Evolutionary conservation across 257 asterid species (phyloP), one percentile per base, ranked within the genome.

Genomic region (Petunia axillaris): DNA sequence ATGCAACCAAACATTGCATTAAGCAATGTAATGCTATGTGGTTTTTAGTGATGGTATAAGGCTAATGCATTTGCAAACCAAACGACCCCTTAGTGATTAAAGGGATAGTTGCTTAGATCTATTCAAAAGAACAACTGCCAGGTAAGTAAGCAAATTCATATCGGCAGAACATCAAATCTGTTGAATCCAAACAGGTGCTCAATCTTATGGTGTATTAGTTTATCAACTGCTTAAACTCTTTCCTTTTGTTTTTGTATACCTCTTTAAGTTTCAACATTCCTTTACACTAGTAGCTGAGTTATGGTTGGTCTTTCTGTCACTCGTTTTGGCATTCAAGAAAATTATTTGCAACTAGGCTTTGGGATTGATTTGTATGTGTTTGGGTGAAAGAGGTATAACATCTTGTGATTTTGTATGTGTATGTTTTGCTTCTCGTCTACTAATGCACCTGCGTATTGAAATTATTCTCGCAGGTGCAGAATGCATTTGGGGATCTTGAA

Each of bases 401-500:
- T 73, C 41, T 73, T 35, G 50, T 50, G 62, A 50, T 50, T 73
- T 71, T 25, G 11, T 71, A 48, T 48, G 11, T 48, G 11, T 48
- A 25, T 50, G 62, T 73, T 40, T 71, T 50, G 62, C 77, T 73
- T 73, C 62, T 73, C 48, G 38, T 35, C 11, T 73, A 35, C 11
- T 73, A 35, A 71, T 50, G 77, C 52, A 73, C 50, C 62, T 50
- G 77, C 48, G 62, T 73, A 73, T 11, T 50, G 46, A 73, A 73
- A 66, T 75, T 78, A 73, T 79, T 66, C 64, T 14, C 79, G 59
- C 88, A 95, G 99, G 98, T 95, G 82, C 93, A 88, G 77, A 83
- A 83, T 83, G 83, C 97, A 83, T 93, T 95, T 81, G 92, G 87
- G 74, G 97, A 90, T 80, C 91, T 95, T 79, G 97, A 95, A 87